These are phyloP conservation scores for Pezicula carpinea DNA, from an alignment of 2,329 filamentous ascomycete species.

Conservation along the genomic window DNA sequence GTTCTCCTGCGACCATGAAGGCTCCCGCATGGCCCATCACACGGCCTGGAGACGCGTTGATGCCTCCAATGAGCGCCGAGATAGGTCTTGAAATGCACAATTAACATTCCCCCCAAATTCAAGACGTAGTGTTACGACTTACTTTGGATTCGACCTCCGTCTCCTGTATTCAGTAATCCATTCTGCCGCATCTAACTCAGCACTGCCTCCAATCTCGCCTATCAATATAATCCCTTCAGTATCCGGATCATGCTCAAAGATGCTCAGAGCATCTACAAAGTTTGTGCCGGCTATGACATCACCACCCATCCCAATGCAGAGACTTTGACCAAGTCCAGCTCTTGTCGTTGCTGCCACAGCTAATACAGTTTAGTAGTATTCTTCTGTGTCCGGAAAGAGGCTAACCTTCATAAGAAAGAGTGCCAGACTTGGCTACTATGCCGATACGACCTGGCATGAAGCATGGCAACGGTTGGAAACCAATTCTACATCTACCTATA, in stretches of 20 bases:
- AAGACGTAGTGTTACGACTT: conserved; percentile 21
- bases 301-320: conserved; percentile 70
- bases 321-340: conserved; percentile 65
- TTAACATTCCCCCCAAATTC: not conserved
- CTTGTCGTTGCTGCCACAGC: conserved; percentile 66
- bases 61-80: conserved; percentile 64
- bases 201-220: conserved; percentile 62
- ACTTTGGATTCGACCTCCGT: conserved; percentile 58
- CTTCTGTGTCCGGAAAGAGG: not conserved
- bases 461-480: conserved; percentile 72
- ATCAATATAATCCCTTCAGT: conserved; percentile 65
- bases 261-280: conserved; percentile 63
- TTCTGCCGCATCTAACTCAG: conserved; percentile 65
- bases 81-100: conserved; percentile 51
- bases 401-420: conserved; percentile 62
- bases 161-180: conserved; percentile 65
- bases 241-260: conserved; percentile 61
- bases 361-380: conserved; percentile 10
- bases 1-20: conserved; percentile 63
- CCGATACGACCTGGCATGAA: conserved; percentile 65
- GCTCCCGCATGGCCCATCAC: conserved; percentile 81
- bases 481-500: conserved; percentile 63
- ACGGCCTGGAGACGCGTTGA: conserved; percentile 55
- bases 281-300: conserved; percentile 70
- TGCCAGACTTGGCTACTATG: conserved; percentile 70